Base-by-base conservation (phyloP, 108 stramenopile species). In the Fragilariopsis cylindrus region DNA sequence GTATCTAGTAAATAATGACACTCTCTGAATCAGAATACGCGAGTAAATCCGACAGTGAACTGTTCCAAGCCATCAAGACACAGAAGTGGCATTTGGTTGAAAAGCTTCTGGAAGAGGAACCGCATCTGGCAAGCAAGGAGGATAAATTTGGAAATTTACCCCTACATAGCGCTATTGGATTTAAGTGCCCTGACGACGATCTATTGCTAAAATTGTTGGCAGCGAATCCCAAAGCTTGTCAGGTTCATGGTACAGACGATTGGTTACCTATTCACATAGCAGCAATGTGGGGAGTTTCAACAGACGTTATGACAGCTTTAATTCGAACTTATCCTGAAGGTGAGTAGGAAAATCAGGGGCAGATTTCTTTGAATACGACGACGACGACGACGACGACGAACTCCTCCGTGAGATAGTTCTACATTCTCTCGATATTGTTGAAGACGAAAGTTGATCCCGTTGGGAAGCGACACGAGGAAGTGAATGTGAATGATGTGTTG, bases 211-310 rank as follows among this genome's bases (percentile, higher is more conserved):
- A 76, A 45, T 48, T 88, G 63, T 76, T 86, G 55, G 73, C 86
- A n/a, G 55, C 80, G 5, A 75, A 84, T 66, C 87, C 88, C 39
- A 76, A 79, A n/a, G 81, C 88, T n/a, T 60, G 60, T 7, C 21
- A 41, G 16, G 48, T 81, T 43, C 78, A 82, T 47, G 86, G 88
- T 46, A 65, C 84, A 7, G 82, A 89, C 63, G 84, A 89, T 72
- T 80, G 82, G 88, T 48, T 89, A 43, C 88, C 88, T 7, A 53
- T 89, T 19, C 88, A 89, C 75, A 76, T 85, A 47, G 84, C 79
- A 4, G 86, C 86, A 54, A 81, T 76, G 76, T 81, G 77, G 55
- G 88, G 86, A 13, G 65, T 50, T 44, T 76, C 78, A 13, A 13
- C 74, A 7, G 39, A 44, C 11, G 75, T 79, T 13, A 70, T 82